These are phyloP conservation scores for Phylloporus sp. DNA, from an alignment of 768 basidiomycete genomes.

Conservation along the genomic window DNA sequence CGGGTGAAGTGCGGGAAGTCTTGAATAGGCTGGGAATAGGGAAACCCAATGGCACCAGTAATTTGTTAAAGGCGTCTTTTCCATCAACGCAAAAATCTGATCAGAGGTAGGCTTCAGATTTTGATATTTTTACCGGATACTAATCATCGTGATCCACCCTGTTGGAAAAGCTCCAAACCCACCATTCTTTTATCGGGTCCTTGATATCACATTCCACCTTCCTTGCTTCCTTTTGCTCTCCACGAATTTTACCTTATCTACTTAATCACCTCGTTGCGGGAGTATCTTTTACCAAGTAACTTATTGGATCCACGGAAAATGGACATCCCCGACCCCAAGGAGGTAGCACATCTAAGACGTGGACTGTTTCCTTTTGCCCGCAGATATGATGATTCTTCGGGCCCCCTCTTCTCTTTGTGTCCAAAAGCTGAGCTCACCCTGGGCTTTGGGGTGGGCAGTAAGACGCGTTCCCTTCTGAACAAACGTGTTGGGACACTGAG, in stretches of 20 bases:
- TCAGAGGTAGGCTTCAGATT: slow-evolving; percentile 31
- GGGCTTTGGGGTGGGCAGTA: slow-evolving; percentile 77
- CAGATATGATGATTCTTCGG: slow-evolving; percentile 48
- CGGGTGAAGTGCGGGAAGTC: slow-evolving; percentile 76
- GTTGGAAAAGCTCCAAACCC: slow-evolving; percentile 13
- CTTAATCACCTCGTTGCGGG: slow-evolving; percentile 9
- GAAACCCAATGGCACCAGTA: slow-evolving; percentile 54
- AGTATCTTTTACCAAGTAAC: slow-evolving; percentile 14
- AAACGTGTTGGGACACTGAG: not conserved
- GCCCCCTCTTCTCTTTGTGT: slow-evolving; percentile 81
- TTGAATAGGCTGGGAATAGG: slow-evolving; percentile 80
- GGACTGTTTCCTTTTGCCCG: slow-evolving; percentile 28
- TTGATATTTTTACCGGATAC: not conserved
- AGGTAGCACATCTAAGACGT: slow-evolving; percentile 19
- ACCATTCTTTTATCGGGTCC: slow-evolving; percentile 11
- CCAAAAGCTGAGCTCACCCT: slow-evolving; percentile 85
- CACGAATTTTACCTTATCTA: slow-evolving; percentile 5
- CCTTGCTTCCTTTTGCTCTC: slow-evolving; percentile 5
- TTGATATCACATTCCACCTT: slow-evolving; percentile 12
- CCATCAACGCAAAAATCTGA: slow-evolving; percentile 47
- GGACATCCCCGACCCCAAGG: slow-evolving; percentile 10
- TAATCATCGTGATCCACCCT: slow-evolving; percentile 5
- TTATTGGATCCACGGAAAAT: slow-evolving; percentile 19
- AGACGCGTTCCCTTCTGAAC: slow-evolving; percentile 59
- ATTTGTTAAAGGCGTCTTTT: slow-evolving; percentile 68